Percentiles rank a stretch among this genome's conserved stretches.
Evolutionary conservation across 495 filamentous ascomycete species (phyloP).

Genomic region (Xylaria scruposa): DNA sequence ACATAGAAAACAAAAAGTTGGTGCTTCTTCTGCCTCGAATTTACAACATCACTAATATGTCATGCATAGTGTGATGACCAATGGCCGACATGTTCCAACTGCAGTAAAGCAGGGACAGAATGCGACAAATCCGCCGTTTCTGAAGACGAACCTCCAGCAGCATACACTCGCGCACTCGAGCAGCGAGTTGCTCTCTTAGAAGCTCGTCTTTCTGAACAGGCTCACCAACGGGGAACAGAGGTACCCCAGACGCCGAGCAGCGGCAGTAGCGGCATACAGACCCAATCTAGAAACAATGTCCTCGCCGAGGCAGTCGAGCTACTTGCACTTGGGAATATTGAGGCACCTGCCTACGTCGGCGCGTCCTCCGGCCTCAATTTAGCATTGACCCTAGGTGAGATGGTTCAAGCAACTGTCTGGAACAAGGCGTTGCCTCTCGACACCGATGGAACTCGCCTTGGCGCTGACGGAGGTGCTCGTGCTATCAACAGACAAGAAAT

Average conservation of each 20-base stretch:
- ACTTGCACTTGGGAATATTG: conserved; percentile 51
- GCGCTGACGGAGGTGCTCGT: conserved; percentile 33
- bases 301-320: conserved; percentile 61
- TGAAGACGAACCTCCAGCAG: conserved; percentile 41
- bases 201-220: conserved; percentile 41
- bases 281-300: conserved; percentile 43
- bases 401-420: conserved; percentile 62
- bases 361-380: conserved; percentile 59
- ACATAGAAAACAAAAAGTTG: conserved; percentile 56
- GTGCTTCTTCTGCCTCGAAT: conserved; percentile 32
- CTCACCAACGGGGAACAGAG: conserved; percentile 25
- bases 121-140: conserved; percentile 60
- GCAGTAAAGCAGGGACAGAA: conserved; percentile 53
- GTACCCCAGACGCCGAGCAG: conserved; percentile 4
- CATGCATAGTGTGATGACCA: conserved; percentile 11
- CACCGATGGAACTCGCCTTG: conserved; percentile 41
- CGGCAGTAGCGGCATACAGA: conserved; percentile 32
- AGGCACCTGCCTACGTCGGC: conserved; percentile 60
- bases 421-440: conserved; percentile 54
- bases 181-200: conserved; percentile 57
- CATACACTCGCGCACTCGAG: conserved; percentile 55
- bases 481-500: conserved; percentile 40
- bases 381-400: conserved; percentile 58
- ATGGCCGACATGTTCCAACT: conserved; percentile 58
- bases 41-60: not conserved